Percentiles rank a stretch among this genome's conserved stretches.
Conservation (phyloP, 805 yeast species). For the Millerago galiae region DNA sequence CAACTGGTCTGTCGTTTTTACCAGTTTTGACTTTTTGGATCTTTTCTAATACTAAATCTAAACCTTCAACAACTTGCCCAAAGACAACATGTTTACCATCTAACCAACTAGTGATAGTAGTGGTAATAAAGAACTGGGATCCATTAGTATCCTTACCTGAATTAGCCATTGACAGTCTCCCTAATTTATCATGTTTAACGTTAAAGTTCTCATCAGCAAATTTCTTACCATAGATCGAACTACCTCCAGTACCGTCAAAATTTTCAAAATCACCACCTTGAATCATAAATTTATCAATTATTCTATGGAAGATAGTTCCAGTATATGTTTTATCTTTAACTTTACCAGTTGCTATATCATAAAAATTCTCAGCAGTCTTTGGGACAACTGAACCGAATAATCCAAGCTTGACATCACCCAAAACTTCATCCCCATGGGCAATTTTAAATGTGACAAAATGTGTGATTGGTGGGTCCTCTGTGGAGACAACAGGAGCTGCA, state of each 20-base stretch:
- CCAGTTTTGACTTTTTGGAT: constrained; percentile 53
- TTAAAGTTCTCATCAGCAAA: constrained; percentile 73
- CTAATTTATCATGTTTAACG: constrained; percentile 63
- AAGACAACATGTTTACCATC: constrained; percentile 68
- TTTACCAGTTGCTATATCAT: constrained; percentile 33
- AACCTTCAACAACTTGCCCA: constrained; percentile 69
- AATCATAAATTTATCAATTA: constrained; percentile 67
- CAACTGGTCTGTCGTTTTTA: constrained; percentile 34
- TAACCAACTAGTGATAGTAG: constrained; percentile 40
- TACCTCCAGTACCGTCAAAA: constrained; percentile 66
- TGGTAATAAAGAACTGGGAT: constrained; percentile 65
- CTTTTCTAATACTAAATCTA: constrained; percentile 47
- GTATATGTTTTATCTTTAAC: constrained; percentile 38
- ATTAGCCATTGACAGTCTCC: constrained; percentile 67
- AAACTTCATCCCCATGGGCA: constrained; percentile 14
- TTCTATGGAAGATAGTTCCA: constrained; percentile 64
- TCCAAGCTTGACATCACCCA: constrained; percentile 44
- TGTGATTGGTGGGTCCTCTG: constrained; percentile 21
- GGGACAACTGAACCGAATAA: constrained; percentile 65
- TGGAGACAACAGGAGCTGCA: constrained; percentile 10
- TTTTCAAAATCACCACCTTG: constrained; percentile 85
- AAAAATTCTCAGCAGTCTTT: constrained; percentile 54
- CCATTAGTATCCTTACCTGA: constrained; percentile 64
- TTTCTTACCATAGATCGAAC: constrained; percentile 67
- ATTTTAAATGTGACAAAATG: constrained; percentile 21